Percentiles rank a stretch among this genome's conserved stretches.
Conservation (phyloP, 176 grass and related monocot genomes). For the Otatea glauca region DNA sequence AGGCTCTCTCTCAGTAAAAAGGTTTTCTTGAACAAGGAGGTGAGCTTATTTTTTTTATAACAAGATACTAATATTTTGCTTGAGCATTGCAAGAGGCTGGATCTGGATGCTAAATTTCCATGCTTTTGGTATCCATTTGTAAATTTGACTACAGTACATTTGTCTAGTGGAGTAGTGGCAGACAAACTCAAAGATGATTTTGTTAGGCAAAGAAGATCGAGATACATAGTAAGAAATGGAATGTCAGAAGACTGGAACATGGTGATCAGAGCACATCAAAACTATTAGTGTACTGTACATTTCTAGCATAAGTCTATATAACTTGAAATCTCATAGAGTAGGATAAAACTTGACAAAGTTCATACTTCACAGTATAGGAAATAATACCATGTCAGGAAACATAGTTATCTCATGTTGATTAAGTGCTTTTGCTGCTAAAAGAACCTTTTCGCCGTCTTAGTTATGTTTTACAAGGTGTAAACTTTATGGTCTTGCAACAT, state of each 20-base stretch:
- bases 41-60: slow-evolving; percentile 52
- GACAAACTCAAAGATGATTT: slow-evolving; percentile 22
- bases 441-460: background rate
- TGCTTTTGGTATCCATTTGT: slow-evolving; percentile 12
- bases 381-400: slow-evolving; percentile 15
- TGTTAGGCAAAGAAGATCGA: slow-evolving; percentile 17
- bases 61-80: slow-evolving; percentile 7
- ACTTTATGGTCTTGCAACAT: slow-evolving; percentile 29
- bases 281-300: background rate
- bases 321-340: slow-evolving; percentile 26
- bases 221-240: background rate
- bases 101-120: background rate
- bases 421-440: slow-evolving; percentile 7
- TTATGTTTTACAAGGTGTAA: slow-evolving; percentile 34
- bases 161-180: background rate
- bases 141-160: background rate
- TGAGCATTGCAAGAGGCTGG: slow-evolving; percentile 5
- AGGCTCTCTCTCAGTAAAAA: slow-evolving; percentile 85
- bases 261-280: slow-evolving; percentile 12
- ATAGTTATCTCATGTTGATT: slow-evolving; percentile 15
- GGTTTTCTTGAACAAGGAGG: slow-evolving; percentile 80
- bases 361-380: background rate
- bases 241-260: background rate
- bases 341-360: slow-evolving; percentile 12
- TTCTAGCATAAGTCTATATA: background rate